These are phyloP conservation scores for Coniochaeta sp. DNA, from an alignment of 2,329 filamentous ascomycete genomes.

Conservation along the genomic window DNA sequence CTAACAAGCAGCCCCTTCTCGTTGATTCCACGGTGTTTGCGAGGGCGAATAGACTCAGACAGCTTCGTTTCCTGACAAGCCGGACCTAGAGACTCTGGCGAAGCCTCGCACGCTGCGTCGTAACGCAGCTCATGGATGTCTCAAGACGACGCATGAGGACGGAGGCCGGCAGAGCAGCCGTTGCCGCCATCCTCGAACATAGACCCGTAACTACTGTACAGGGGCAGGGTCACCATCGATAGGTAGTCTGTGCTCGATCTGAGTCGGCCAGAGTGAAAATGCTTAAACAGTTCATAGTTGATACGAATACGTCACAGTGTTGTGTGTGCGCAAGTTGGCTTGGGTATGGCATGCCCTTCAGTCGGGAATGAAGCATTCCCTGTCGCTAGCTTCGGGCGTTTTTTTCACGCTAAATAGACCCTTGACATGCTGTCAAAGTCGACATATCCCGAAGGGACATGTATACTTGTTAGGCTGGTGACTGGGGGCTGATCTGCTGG, in stretches of 20 bases:
- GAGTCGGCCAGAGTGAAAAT: not conserved
- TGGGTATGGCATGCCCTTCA: not conserved
- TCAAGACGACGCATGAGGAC: not conserved
- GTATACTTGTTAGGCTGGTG: not conserved
- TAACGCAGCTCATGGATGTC: not conserved
- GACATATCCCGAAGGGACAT: constrained; percentile 8
- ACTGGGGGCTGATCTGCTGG: not conserved
- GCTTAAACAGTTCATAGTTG: too few relatives aligned
- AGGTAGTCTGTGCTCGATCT: not conserved
- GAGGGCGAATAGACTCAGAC: not conserved
- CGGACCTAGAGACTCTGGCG: not conserved
- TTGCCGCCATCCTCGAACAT: not conserved
- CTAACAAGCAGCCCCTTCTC: not conserved
- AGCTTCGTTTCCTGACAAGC: too few relatives aligned
- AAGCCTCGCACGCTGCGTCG: not conserved
- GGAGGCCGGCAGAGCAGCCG: not conserved
- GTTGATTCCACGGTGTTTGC: not conserved
- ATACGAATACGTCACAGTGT: not conserved
- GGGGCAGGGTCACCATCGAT: not conserved
- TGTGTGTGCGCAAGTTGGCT: not conserved
- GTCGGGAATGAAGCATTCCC: not conserved
- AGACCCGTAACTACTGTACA: not conserved
- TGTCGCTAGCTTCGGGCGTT: not conserved
- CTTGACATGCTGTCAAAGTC: constrained; percentile 12
- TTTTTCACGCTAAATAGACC: not conserved